Base-by-base conservation (phyloP, 2,329 filamentous ascomycete species). In the Alternaria longipes region DNA sequence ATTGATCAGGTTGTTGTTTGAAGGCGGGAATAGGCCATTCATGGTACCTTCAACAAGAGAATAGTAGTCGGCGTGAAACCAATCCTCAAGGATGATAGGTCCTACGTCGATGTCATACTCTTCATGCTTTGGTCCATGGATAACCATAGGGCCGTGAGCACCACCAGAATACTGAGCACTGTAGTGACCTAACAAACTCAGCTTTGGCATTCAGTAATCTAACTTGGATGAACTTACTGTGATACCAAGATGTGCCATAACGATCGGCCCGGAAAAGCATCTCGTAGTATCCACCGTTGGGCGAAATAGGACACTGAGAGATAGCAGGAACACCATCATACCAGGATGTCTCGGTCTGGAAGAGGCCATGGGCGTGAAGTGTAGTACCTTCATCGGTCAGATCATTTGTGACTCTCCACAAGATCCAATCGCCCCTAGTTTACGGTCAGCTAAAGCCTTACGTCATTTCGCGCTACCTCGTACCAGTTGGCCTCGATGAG, bases 71-170 rank as follows among this genome's bases (percentile, higher is more conserved):
- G 62, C 60, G 60, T 82, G 80, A 51, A 68, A 78, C 79, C 80
- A 81, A 59, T 82, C 81, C 7, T 74, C 74, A 26, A 82, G 60
- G 18, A 80, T 51, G 38, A 81, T 65, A 6, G 78, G 78, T 3
- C 80, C 81, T 18, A 80, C 62, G 62, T 82, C 81, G 7, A 71
- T 72, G 51, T 82, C 81, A 60, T 80, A 82, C 7, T 76, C 62
- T 20, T 67, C 67, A 30, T 72, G 67, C 16, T 72, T 67, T 3
- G 79, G 79, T 4, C 78, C 78, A 38, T 81, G 64, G 20, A 80
- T 76, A 14, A 79, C 66, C 55, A 80, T 69, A 8, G 76, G 68
- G n/a, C 80, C 80, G 26, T 75, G 71, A 18, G 76, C 62, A 62
- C 80, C 80, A 22, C 72, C 77, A 50, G 78, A 79, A 79, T 64